Conservation (phyloP, 257 asterid genomes). For the Penstemon barbatus region DNA sequence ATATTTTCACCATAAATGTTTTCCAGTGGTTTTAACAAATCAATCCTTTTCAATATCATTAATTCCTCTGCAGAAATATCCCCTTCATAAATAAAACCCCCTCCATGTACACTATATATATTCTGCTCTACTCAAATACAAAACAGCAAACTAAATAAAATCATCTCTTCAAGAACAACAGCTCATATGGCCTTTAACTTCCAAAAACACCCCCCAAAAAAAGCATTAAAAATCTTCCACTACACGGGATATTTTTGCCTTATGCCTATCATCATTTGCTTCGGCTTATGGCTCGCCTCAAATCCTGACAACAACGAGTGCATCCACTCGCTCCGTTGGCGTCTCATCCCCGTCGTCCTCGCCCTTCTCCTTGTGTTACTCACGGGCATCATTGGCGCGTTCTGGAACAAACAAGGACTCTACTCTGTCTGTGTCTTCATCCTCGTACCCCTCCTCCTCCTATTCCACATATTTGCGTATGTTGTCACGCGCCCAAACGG, state of each 20-base stretch:
- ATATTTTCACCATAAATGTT: no score
- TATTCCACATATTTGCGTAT: slow-evolving; percentile 66
- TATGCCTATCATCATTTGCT: slow-evolving; percentile 39
- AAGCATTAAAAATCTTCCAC: slow-evolving; percentile 28
- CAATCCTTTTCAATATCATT: no score
- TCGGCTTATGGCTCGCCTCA: slow-evolving; percentile 87
- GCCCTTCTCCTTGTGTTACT: slow-evolving; percentile 6
- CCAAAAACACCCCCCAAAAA: not conserved
- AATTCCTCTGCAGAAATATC: not conserved
- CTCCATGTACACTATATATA: no score
- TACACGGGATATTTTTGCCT: no score
- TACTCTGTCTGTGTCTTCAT: slow-evolving; percentile 79
- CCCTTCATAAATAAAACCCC: no score
- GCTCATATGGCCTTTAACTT: no score
- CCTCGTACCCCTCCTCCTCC: slow-evolving; percentile 64
- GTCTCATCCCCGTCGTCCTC: slow-evolving; percentile 64
- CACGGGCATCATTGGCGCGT: slow-evolving; percentile 59
- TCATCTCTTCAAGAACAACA: no score
- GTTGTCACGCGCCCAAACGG: slow-evolving; percentile 75
- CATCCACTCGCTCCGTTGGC: slow-evolving; percentile 96
- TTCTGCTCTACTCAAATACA: no score
- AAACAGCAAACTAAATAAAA: no score
- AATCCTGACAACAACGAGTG: slow-evolving; percentile 82
- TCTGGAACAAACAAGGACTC: slow-evolving; percentile 73
- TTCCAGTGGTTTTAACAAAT: no score